phyloP scores from a whole-genome alignment of 2,329 filamentous ascomycete genomes.

The Zalaria obscura region DNA sequence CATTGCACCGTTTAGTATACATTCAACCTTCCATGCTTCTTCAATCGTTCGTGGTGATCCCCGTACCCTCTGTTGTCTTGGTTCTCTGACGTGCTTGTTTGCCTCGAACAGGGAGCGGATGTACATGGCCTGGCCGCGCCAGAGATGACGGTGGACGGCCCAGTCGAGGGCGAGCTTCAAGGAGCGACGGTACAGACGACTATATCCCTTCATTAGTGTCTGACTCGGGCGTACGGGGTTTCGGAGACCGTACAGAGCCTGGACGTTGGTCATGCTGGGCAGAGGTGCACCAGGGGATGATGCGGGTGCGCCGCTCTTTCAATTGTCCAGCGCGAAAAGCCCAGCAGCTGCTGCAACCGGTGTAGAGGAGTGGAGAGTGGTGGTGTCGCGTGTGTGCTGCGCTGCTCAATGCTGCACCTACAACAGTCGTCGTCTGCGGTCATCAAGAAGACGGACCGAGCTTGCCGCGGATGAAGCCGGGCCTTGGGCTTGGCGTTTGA shows the following conservation, averaged over 20 bases:
- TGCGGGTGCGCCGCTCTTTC: too few species aligned
- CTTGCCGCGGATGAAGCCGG: too few species aligned
- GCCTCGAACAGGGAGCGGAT: constrained; percentile 91
- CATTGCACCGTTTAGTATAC: not conserved
- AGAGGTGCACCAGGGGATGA: not conserved
- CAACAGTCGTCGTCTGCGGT: not conserved
- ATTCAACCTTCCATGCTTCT: too few species aligned
- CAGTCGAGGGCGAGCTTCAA: constrained; percentile 91
- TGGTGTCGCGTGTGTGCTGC: too few species aligned
- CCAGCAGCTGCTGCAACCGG: too few species aligned
- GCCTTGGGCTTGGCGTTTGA: too few species aligned
- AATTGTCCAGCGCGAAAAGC: too few species aligned
- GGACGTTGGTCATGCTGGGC: constrained; percentile 5
- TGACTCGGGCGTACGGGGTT: not conserved
- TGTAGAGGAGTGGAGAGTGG: too few species aligned
- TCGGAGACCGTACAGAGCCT: constrained; percentile 5
- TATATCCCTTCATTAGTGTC: constrained; percentile 15
- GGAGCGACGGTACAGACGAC: constrained; percentile 74
- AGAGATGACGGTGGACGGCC: constrained; percentile 82
- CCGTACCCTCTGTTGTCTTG: constrained; percentile 72
- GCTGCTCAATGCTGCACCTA: not conserved
- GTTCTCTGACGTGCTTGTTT: constrained; percentile 72
- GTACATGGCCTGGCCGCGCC: constrained; percentile 92
- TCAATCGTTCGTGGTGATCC: not conserved
- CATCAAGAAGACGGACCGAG: too few species aligned